Evolutionary conservation across 2,329 filamentous ascomycete species (phyloP).

Genomic region (Plenodomus lindquistii): DNA sequence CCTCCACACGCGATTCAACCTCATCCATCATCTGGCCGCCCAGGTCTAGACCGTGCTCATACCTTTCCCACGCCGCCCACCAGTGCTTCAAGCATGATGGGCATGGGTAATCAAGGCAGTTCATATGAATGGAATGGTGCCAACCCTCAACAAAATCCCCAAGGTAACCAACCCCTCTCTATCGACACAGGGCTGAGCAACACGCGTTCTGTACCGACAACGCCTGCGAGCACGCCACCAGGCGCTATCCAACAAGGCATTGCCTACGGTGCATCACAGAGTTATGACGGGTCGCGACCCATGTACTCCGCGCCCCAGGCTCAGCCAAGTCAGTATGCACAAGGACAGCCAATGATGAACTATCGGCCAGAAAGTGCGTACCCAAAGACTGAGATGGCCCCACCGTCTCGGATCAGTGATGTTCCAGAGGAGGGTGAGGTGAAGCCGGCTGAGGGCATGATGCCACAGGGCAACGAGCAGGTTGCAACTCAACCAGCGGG

Average conservation of each 20-base stretch:
- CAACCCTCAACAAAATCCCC: constrained; percentile 46
- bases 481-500: constrained; percentile 61
- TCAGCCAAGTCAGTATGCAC: constrained; percentile 70
- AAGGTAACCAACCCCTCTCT: constrained; percentile 72
- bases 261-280: constrained; percentile 71
- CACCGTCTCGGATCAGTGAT: constrained; percentile 68
- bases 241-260: constrained; percentile 79
- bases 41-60: constrained; percentile 75
- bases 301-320: constrained; percentile 75
- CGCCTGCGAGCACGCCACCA: constrained; percentile 88
- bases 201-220: constrained; percentile 83
- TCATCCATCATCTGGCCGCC: constrained; percentile 63
- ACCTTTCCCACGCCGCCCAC: constrained; percentile 94
- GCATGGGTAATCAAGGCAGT: constrained; percentile 72
- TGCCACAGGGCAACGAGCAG: constrained; percentile 51
- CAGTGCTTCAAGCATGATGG: constrained; percentile 84
- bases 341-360: constrained; percentile 65
- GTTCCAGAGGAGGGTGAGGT: constrained; percentile 64
- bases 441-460: constrained; percentile 68
- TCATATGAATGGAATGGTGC: constrained; percentile 76
- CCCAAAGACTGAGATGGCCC: constrained; percentile 86
- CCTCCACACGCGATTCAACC: constrained; percentile 66
- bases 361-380: constrained; percentile 60
- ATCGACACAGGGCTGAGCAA: constrained; percentile 81
- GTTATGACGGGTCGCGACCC: constrained; percentile 75